A percentile compares a stretch with the other conserved stretches of the same genome.
Evolutionary conservation across 345 rosid species (phyloP).

Genomic region (Brassica cretica): DNA sequence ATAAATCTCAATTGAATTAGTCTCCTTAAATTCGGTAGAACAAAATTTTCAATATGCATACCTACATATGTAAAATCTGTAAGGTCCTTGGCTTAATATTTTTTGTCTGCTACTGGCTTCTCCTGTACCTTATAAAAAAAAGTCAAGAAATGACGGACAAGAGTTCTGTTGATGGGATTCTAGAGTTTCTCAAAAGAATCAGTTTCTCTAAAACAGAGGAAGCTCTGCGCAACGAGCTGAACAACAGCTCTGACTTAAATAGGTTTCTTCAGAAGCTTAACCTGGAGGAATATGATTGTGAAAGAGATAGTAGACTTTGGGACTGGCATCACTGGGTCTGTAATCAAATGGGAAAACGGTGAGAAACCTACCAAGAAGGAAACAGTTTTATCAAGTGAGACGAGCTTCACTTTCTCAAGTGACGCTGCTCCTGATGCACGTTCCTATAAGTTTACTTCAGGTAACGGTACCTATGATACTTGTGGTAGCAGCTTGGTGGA

Average conservation of each 20-base stretch:
- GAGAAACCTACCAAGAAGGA: conserved; percentile 49
- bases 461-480: conserved; percentile 46
- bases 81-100: too few species aligned
- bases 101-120: too few species aligned
- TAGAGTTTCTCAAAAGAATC: conserved; percentile 78
- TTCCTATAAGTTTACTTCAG: conserved; percentile 55
- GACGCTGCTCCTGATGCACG: conserved; percentile 51
- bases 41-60: too few species aligned
- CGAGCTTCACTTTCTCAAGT: conserved; percentile 54
- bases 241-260: conserved; percentile 60
- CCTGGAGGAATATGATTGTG: conserved; percentile 67
- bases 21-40: too few species aligned
- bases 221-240: conserved; percentile 85
- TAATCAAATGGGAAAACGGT: conserved; percentile 57
- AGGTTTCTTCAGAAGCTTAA: conserved; percentile 64
- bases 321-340: conserved; percentile 60
- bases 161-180: conserved; percentile 66
- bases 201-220: conserved; percentile 88
- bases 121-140: background rate
- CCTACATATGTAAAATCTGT: too few species aligned
- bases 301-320: conserved; percentile 92
- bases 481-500: conserved; percentile 40
- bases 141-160: conserved; percentile 66
- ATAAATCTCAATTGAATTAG: too few species aligned
- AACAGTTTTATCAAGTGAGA: conserved; percentile 39